These are phyloP conservation scores for Microdochium nivale DNA, from an alignment of 2,329 filamentous ascomycete genomes.

Conservation along the genomic window DNA sequence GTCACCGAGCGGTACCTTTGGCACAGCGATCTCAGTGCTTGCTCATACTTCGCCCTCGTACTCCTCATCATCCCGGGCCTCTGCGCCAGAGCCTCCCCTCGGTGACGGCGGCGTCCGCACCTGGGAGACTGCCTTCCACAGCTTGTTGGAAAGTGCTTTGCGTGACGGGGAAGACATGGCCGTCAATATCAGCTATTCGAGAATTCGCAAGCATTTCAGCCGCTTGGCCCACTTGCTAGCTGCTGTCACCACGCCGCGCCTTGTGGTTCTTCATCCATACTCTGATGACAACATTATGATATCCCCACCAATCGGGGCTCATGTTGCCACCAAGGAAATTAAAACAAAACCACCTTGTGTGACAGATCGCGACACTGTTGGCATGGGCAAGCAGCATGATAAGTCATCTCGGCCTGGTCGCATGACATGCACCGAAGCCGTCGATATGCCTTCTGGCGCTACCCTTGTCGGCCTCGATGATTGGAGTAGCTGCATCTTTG, in stretches of 20 bases:
- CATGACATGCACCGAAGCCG: not conserved
- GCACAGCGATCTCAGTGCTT: slow-evolving; percentile 30
- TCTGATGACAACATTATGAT: slow-evolving; percentile 43
- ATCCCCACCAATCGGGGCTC: slow-evolving; percentile 4
- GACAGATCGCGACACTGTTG: not conserved
- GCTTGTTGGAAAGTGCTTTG: slow-evolving; percentile 45
- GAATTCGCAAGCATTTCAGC: slow-evolving; percentile 42
- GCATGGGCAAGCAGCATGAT: too few species aligned
- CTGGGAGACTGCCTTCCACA: slow-evolving; percentile 50
- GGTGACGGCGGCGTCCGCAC: slow-evolving; percentile 22
- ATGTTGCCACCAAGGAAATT: not conserved
- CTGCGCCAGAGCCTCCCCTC: not conserved
- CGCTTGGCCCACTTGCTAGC: slow-evolving; percentile 42
- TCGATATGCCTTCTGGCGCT: slow-evolving; percentile 3
- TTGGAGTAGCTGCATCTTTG: slow-evolving; percentile 52
- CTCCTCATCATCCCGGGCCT: not conserved
- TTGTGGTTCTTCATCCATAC: slow-evolving; percentile 46
- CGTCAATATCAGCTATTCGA: slow-evolving; percentile 47
- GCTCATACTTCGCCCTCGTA: not conserved
- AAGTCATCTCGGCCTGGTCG: not conserved
- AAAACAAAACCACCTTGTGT: not conserved
- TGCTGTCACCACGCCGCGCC: slow-evolving; percentile 37
- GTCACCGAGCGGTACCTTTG: slow-evolving; percentile 40
- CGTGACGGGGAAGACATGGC: slow-evolving; percentile 53
- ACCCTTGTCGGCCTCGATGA: slow-evolving; percentile 41